Conservation (phyloP, 2,329 filamentous ascomycete species). For the Geosmithia flava region DNA sequence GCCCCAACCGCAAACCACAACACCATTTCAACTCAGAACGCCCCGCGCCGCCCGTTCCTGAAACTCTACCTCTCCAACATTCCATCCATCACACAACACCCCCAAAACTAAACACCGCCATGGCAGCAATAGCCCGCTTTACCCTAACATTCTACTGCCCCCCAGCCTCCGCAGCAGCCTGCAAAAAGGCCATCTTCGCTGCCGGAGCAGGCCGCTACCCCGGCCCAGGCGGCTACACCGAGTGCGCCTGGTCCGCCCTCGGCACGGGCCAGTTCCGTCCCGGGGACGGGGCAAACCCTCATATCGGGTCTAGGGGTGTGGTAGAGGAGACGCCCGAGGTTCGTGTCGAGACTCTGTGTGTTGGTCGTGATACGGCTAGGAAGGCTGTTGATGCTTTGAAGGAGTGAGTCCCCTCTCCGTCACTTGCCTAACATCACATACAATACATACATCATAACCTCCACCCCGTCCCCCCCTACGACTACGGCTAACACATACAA, state of each 20-base stretch:
- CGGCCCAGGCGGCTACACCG: slow-evolving; percentile 37
- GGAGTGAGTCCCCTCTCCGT: slow-evolving; percentile 28
- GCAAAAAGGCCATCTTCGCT: slow-evolving; percentile 43
- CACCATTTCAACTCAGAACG: neutral
- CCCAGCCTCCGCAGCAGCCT: slow-evolving; percentile 25
- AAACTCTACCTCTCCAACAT: neutral
- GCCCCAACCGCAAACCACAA: too few relatives aligned
- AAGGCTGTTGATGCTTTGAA: slow-evolving; percentile 53
- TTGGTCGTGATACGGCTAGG: slow-evolving; percentile 42
- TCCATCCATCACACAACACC: neutral
- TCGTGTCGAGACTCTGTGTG: slow-evolving; percentile 49
- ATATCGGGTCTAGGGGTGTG: slow-evolving; percentile 44
- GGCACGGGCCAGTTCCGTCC: slow-evolving; percentile 58
- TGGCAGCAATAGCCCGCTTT: slow-evolving; percentile 7
- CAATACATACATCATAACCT: neutral
- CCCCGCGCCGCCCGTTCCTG: too few relatives aligned
- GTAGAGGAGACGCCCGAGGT: slow-evolving; percentile 49
- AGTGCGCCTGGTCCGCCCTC: slow-evolving; percentile 35
- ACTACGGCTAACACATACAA: slow-evolving; percentile 4
- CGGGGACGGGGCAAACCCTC: slow-evolving; percentile 45
- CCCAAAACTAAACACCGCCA: neutral
- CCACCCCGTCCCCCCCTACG: neutral
- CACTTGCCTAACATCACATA: slow-evolving; percentile 6
- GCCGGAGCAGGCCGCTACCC: slow-evolving; percentile 44
- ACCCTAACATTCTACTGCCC: slow-evolving; percentile 40